Conservation (phyloP, 306 rosid genomes). For the Vicia sativa region DNA sequence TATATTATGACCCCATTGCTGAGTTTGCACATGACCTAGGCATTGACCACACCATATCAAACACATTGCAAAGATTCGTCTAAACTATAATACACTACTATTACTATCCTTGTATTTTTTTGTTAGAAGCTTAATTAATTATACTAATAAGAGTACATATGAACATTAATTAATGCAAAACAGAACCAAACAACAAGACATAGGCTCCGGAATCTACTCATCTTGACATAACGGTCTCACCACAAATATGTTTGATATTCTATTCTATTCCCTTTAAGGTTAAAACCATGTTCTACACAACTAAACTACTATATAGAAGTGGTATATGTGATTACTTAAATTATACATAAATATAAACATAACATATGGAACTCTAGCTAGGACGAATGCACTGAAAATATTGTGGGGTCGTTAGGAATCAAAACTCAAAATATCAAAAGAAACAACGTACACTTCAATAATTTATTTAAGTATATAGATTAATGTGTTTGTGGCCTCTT, state of each 20-base stretch:
- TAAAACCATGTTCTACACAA: conserved; percentile 24
- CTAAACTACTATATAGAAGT: not conserved
- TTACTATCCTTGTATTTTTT: not conserved
- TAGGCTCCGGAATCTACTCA: conserved; percentile 27
- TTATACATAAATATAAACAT: not conserved
- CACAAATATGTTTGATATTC: conserved; percentile 15
- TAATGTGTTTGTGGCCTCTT: conserved; percentile 35
- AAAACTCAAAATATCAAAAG: conserved; percentile 38
- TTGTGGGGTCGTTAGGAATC: conserved; percentile 53
- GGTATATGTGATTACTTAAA: not conserved
- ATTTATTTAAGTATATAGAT: not conserved
- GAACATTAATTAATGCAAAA: not conserved
- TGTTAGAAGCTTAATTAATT: not conserved
- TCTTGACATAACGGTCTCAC: conserved; percentile 28
- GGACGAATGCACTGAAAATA: conserved; percentile 50
- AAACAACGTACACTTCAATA: conserved; percentile 39
- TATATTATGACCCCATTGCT: conserved; percentile 1
- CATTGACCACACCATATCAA: conserved; percentile 38
- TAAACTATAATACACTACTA: conserved; percentile 8
- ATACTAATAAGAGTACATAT: not conserved
- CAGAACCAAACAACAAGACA: conserved; percentile 31
- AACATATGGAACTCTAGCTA: conserved; percentile 42
- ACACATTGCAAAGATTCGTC: conserved; percentile 42
- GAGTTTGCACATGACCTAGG: conserved; percentile 19
- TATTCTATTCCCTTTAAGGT: conserved; percentile 11